phyloP scores from a whole-genome alignment of 768 basidiomycete genomes.

The Tephrocybe rancida region DNA sequence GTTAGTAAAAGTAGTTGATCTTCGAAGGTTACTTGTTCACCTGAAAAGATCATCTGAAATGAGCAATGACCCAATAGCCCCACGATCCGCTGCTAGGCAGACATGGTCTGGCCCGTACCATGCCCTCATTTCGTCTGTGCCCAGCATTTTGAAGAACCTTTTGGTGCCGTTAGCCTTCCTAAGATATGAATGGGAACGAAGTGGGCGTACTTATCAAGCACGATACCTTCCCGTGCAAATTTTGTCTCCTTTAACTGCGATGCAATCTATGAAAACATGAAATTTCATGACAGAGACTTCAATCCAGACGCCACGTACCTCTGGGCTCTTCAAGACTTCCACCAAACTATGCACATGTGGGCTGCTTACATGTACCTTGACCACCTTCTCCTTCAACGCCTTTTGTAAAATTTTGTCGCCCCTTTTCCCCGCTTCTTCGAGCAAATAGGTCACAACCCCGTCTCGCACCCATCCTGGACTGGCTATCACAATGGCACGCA shows the following conservation, averaged over 20 bases:
- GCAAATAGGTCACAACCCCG: conserved; percentile 80
- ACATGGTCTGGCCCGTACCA: conserved; percentile 99
- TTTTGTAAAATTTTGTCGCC: conserved; percentile 83
- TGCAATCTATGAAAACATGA: conserved; percentile 50
- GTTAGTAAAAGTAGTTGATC: neutral
- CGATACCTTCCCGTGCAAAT: conserved; percentile 90
- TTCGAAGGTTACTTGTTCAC: conserved; percentile 37
- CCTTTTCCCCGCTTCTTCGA: conserved; percentile 76
- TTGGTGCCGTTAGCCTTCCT: neutral
- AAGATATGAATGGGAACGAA: neutral
- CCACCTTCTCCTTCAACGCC: conserved; percentile 77
- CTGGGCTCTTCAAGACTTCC: conserved; percentile 92
- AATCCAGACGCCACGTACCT: conserved; percentile 53
- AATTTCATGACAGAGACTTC: neutral
- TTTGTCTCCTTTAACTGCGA: conserved; percentile 90
- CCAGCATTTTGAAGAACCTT: conserved; percentile 99
- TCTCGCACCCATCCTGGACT: conserved; percentile 97
- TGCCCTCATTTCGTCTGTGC: conserved; percentile 90
- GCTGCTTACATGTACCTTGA: conserved; percentile 91
- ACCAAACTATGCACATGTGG: conserved; percentile 95
- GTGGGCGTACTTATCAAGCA: conserved; percentile 77
- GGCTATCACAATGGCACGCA: conserved; percentile 93
- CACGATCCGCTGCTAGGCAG: conserved; percentile 85
- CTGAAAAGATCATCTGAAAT: conserved; percentile 96
- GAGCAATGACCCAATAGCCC: conserved; percentile 90